Conservation (phyloP, 108 stramenopile species). For the Nitzschia sp. region DNA sequence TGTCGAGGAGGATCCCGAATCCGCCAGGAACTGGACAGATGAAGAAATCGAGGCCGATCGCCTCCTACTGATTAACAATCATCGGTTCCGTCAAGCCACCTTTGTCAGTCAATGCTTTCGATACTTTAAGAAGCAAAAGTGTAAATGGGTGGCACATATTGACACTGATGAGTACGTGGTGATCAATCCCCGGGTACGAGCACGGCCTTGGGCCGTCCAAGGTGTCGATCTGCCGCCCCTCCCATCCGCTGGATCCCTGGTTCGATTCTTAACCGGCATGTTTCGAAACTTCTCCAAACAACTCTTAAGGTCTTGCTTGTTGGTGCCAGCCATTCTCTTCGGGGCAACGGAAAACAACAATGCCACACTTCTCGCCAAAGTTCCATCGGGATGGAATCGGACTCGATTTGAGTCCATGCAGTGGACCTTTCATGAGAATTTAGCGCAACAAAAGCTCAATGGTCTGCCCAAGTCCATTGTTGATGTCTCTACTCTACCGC, state of each 20-base stretch:
- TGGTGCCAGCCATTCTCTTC: constrained; percentile 3
- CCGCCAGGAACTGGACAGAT: not conserved
- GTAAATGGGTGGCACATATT: constrained; percentile 2
- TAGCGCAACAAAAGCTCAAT: constrained; percentile 11
- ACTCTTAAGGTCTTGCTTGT: constrained; percentile 11
- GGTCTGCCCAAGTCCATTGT: constrained; percentile 23
- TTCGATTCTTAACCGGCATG: not conserved
- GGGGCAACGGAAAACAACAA: not conserved
- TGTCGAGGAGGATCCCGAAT: too few relatives aligned
- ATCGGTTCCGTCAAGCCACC: constrained; percentile 39
- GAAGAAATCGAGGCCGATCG: constrained; percentile 1
- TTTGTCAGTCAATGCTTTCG: constrained; percentile 32
- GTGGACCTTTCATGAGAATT: constrained; percentile 36
- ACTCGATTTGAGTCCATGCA: constrained; percentile 33
- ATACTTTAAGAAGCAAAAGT: not conserved
- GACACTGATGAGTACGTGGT: constrained; percentile 74
- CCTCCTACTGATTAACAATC: constrained; percentile 20
- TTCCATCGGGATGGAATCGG: not conserved
- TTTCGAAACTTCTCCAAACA: not conserved
- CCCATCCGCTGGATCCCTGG: not conserved
- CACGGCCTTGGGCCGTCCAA: not conserved
- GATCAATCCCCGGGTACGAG: constrained; percentile 37
- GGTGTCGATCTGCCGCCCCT: not conserved
- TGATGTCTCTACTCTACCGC: constrained; percentile 17
- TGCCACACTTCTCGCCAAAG: not conserved